A percentile compares a stretch with the other conserved stretches of the same genome.
Conservation (phyloP, 352 stramenopile genomes). For the Phytopythium kandeliae region DNA sequence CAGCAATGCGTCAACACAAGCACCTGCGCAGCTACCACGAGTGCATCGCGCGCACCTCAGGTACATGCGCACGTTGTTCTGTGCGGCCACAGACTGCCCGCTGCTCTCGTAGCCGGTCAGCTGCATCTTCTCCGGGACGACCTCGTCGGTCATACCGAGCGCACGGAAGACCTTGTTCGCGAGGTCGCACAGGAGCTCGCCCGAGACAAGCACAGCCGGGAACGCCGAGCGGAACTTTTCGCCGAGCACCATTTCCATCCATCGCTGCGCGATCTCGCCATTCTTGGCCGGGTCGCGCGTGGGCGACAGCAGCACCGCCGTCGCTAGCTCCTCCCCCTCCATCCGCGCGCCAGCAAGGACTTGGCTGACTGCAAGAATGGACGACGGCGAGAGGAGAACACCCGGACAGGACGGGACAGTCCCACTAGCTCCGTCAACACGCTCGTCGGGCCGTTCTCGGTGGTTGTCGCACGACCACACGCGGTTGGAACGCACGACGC, state of each 20-base stretch:
- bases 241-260: constrained; percentile 86
- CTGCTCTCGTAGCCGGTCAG: not conserved
- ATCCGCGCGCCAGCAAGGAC: not conserved
- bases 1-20: not conserved
- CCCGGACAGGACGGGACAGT: not conserved
- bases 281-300: constrained; percentile 33
- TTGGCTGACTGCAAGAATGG: not conserved
- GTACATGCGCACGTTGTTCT: constrained; percentile 59
- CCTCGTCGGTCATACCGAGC: constrained; percentile 69
- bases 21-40: not conserved
- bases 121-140: constrained; percentile 8
- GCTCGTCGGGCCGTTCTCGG: not conserved
- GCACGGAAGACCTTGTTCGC: constrained; percentile 71
- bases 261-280: constrained; percentile 71
- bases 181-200: constrained; percentile 56
- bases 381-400: not conserved
- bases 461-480: too few relatives aligned
- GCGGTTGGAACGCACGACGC: not conserved
- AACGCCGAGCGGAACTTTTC: constrained; percentile 61
- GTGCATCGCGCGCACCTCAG: constrained; percentile 29
- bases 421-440: not conserved
- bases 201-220: constrained; percentile 47
- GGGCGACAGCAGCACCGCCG: constrained; percentile 28
- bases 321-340: constrained; percentile 21
- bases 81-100: constrained; percentile 7